Percentiles rank a stretch among this genome's conserved stretches.
These are phyloP conservation scores for Leucogyrophana mollusca DNA, from an alignment of 768 basidiomycete genomes.

Conservation along the genomic window DNA sequence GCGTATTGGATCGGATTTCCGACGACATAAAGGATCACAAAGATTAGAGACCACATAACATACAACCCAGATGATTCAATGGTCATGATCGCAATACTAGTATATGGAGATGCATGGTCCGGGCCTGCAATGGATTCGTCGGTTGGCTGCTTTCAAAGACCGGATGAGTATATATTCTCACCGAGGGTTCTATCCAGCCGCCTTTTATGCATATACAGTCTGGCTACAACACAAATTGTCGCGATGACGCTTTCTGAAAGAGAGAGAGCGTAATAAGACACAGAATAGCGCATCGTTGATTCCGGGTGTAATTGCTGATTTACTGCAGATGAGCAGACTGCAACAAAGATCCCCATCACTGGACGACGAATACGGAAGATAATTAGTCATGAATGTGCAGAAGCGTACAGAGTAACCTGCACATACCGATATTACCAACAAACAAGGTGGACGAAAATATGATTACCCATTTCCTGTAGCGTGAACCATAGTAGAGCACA, in stretches of 20 bases:
- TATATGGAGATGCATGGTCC: slow-evolving; percentile 2
- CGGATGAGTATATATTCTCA: neutral
- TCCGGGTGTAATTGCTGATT: slow-evolving; percentile 1
- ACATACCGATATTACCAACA: neutral
- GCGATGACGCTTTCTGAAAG: slow-evolving; percentile 5
- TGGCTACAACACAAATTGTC: slow-evolving; percentile 6
- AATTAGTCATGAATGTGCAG: too few relatives aligned
- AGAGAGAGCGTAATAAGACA: slow-evolving; percentile 8
- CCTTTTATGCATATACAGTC: slow-evolving; percentile 4
- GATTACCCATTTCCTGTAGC: neutral
- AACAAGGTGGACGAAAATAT: neutral
- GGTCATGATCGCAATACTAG: slow-evolving; percentile 8
- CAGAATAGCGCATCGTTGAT: slow-evolving; percentile 2
- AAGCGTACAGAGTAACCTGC: too few relatives aligned
- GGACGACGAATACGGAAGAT: too few relatives aligned
- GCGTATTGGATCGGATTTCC: neutral
- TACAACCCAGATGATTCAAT: slow-evolving; percentile 13
- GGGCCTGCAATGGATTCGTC: neutral
- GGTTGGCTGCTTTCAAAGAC: neutral
- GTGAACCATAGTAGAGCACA: neutral
- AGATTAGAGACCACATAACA: slow-evolving; percentile 8
- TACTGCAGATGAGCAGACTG: neutral
- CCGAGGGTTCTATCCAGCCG: neutral
- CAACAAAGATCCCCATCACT: neutral
- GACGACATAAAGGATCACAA: slow-evolving; percentile 9